Conservation (phyloP, 2,329 filamentous ascomycete species). For the Alternaria triticimaculans region DNA sequence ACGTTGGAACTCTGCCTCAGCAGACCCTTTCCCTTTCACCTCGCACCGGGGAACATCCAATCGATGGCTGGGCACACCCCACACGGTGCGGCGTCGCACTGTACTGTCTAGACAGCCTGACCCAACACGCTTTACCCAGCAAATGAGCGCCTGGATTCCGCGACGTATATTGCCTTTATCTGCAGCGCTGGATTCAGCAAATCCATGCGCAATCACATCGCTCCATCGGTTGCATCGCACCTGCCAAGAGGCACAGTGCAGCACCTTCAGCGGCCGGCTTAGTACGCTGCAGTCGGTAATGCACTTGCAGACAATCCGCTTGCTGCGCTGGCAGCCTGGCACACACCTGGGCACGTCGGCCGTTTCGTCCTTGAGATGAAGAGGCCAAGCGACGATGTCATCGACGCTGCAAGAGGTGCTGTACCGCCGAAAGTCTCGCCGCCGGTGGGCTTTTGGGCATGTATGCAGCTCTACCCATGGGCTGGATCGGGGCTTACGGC, state of each 20-base stretch:
- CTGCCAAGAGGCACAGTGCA: slow-evolving; percentile 10
- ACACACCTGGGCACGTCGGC: background rate
- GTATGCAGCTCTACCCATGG: slow-evolving; percentile 6
- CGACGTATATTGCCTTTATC: slow-evolving; percentile 13
- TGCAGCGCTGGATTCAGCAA: slow-evolving; percentile 17
- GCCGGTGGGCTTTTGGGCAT: slow-evolving; percentile 2
- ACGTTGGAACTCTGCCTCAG: background rate
- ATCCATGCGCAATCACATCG: slow-evolving; percentile 17
- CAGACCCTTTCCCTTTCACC: background rate
- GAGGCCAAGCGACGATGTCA: background rate
- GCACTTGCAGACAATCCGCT: background rate
- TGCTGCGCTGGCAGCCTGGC: slow-evolving; percentile 10
- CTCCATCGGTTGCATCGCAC: slow-evolving; percentile 12
- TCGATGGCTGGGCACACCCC: background rate
- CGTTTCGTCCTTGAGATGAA: background rate
- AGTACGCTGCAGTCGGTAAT: background rate
- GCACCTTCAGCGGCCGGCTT: background rate
- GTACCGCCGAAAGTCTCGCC: slow-evolving; percentile 3
- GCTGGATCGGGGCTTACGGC: slow-evolving; percentile 3
- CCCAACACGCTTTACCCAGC: slow-evolving; percentile 14
- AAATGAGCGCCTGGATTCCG: slow-evolving; percentile 10
- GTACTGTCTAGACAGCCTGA: background rate
- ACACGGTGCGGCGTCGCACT: background rate
- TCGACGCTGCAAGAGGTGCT: background rate
- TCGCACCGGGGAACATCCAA: background rate